Base-by-base conservation (phyloP, 768 basidiomycete species). In the Boletus huronensis region DNA sequence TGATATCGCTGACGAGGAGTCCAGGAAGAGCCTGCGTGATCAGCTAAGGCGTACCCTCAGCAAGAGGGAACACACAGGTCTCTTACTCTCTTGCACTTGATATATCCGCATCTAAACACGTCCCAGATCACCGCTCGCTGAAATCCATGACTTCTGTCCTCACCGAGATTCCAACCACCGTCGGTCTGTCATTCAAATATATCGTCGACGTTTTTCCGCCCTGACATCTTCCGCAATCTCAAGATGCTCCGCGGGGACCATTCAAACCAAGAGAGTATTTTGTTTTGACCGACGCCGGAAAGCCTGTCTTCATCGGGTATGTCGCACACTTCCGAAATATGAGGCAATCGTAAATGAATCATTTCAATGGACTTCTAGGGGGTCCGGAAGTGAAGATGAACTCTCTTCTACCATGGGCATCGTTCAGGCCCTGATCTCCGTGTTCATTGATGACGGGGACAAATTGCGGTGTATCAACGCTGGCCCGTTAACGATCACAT, bases 351-450 rank as follows among this genome's bases (percentile, higher is more conserved):
- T 13, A 46, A 46, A 57, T 54, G 5, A 42, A 41, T 31, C n/a
- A 21, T 19, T 48, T 44, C 23, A 31, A 46, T 43, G 25, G 26
- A 16, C 29, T 35, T 46, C 38, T 52, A 84, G 82, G 64, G 79
- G 77, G 39, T 75, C 83, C 43, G 77, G 76, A 42, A 76, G 75
- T 42, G 81, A 80, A 51, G 82, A 85, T 48, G 79, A 81, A 55
- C 77, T 87, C 50, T 85, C 92, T 11, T 87, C 88, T 7, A 83
- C 84, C 17, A 88, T 96, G 64, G 97, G 93, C 31, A 83, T 98
- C 43, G 93, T 95, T 73, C 96, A 98, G 69, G 95, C 97, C 2
- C 78, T 99, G 1, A 86, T 99, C 39, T 98, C 95, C 16, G 92
- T 99, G 48, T 98, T 96, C 70, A 81, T 94, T 6, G 95, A 97